Evolutionary conservation across 1,284 basidiomycete genomes (phyloP), one percentile per base, ranked within the genome.

Genomic region (Apiotrichum brassicae): DNA sequence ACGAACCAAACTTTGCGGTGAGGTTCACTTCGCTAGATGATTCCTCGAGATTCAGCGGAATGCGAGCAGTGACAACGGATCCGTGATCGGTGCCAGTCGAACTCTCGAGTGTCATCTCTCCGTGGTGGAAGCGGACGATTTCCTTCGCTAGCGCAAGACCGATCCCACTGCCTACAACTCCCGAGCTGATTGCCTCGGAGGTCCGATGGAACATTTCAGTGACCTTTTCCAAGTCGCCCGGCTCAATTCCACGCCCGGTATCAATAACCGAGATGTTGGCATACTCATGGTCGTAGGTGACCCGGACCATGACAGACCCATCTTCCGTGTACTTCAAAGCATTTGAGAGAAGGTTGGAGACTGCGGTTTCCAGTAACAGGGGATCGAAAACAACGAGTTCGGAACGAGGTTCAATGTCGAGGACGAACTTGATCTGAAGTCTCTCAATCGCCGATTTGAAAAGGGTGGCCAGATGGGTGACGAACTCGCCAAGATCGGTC

Each of bases 91-190:
- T 30, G 6, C 20, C 7, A 6, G 36, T 24, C 23, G 12, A n/a
- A 18, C 43, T 46, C 38, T 44, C 48, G 30, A 76, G 68, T 0
- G 60, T 43, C 34, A 77, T 61, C 7, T 70, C 64, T 4, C 75
- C 75, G 6, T 66, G 68, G 49, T 76, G 72, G 14, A 75, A 57
- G 26, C 68, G 69, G 33, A 76, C 59, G 22, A 76, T 60, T 48
- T 75, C 73, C 24, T 61, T 58, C 1, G 61, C 64, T 3, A 71
- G 49, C 48, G 39, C 64, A 16, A 56, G 41, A 16, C 50, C 48
- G 16, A 56, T 46, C 7, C 48, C 54, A 2, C 48, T 47, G 12
- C 47, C 48, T 2, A 62, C 65, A 3, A 36, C 14, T 0, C 46
- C 30, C 11, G 35, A 35, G 20, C 34, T 16, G 2, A 34, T 30